These are phyloP conservation scores for Suillus tomentosus DNA, from an alignment of 768 basidiomycete species.

Conservation along the genomic window DNA sequence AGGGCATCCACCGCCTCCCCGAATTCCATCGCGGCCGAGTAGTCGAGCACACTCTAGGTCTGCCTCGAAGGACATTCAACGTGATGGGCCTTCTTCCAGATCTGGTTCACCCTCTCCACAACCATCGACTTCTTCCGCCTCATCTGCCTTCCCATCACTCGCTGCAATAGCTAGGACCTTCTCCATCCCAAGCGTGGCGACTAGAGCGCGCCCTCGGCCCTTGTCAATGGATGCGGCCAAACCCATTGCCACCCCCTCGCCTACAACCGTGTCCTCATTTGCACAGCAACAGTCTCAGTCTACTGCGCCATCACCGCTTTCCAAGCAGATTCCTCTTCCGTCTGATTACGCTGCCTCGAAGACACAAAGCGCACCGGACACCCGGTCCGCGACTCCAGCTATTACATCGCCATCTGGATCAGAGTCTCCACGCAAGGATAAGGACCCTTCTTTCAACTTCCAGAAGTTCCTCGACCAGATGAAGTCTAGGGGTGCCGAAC, in stretches of 20 bases:
- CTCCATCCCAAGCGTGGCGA: constrained; percentile 48
- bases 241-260: constrained; percentile 60
- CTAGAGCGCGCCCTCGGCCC: constrained; percentile 49
- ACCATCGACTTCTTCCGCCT: constrained; percentile 15
- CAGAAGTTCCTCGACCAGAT: constrained; percentile 95
- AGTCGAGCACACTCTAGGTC: constrained; percentile 15
- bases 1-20: constrained; percentile 57
- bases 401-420: constrained; percentile 24
- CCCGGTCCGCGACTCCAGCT: constrained; percentile 28
- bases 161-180: constrained; percentile 69
- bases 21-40: constrained; percentile 28
- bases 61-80: constrained; percentile 13
- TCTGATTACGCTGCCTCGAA: constrained; percentile 2
- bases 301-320: constrained; percentile 12
- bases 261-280: constrained; percentile 58
- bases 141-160: constrained; percentile 58
- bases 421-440: constrained; percentile 37
- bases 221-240: constrained; percentile 62
- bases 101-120: constrained; percentile 31
- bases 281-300: constrained; percentile 31
- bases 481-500: constrained; percentile 84
- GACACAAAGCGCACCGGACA: constrained; percentile 21
- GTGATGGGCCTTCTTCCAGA: constrained; percentile 13
- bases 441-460: constrained; percentile 77
- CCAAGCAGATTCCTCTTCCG: constrained; percentile 14